Base-by-base conservation (phyloP, 1,139 yeast genomes). In the Debaryomyces coudertii region DNA sequence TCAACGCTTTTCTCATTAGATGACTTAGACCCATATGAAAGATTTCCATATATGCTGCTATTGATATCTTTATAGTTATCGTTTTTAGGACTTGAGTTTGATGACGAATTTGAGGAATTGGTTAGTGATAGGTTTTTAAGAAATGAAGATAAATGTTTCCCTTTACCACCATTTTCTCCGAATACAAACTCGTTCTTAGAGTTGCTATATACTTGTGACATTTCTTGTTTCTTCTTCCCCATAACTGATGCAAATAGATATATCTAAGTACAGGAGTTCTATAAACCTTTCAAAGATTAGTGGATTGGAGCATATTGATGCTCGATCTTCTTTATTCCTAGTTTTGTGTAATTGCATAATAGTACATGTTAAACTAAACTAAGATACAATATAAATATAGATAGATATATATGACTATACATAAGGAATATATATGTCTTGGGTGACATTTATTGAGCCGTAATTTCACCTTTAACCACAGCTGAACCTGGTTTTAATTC, bases 401-500 rank as follows among this genome's bases (percentile, higher is more conserved):
- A 23, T 23, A 35, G 22, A 27, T 38, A 29, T 38, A 28, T 38
- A 28, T 28, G 28, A 28, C 22, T 38, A 38, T 38, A 38, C 28
- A 28, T 20, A 38, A 27, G 41, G 28, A 36, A 38, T 20, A 28
- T 20, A 28, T 11, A 15, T 18, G 22, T 16, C 23, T 15, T 12
- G 20, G 5, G 18, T 9, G 9, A 35, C 6, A 11, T 12, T 12
- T 11, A 28, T 18, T 28, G 28, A 28, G 49, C 40, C 5, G 49
- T 37, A 24, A 80, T 58, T 58, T 77, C 83, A 48, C 82, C 82
- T 62, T 74, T 79, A 41, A 69, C 80, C 42, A 78, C 78, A 50
- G 66, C 69, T 36, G 75, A 75, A 39, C 92, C 95, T 56, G 83
- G 82, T 69, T 83, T 83, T 63, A 82, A 76, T 66, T 86, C 93